Evolutionary conservation across 176 grass and related monocot species (phyloP), one percentile per base, ranked within the genome.

Genomic region (Carex scoparia): DNA sequence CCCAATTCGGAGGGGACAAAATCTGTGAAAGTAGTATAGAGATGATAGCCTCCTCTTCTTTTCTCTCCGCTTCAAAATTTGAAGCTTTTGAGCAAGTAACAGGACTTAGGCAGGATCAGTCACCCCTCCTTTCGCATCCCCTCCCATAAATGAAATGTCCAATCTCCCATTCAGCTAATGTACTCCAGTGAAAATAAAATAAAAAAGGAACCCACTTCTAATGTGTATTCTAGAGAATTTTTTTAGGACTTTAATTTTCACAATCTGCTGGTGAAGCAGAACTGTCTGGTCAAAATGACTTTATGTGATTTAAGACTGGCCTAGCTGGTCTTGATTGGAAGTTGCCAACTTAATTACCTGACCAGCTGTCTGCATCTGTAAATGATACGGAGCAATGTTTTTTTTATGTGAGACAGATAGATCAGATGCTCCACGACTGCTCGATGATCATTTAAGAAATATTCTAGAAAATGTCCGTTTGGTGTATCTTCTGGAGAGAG

Each of bases 401-500:
- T 46, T 46, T 81, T 86, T 46, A 72, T 83, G 85, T 89, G 35
- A 56, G 90, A 91, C 88, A 61, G 87, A 91, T 51, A 88, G 10
- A 4, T 79, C 85, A 81, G 77, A 81, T 70, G 90, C 91, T 48
- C 81, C 90, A 67, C n/a, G n/a, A 63, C 73, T 92, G 53, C 65
- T 98, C 30, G 91, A 98, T 88, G 93, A 82, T 81, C 91, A 90
- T 89, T 83, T 98, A 81, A 95, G 86, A 85, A 95, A 81, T 49
- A 89, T 98, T 89, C 85, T 95, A 65, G 91, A 89, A 76, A 90
- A 93, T 88, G 91, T 98, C 10, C 83, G 93, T 8, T 72, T 98
- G 84, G 66, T 98, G 62, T 98, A 98, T 84, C 96, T 98, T 89
- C 87, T 98, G 67, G 93, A 95, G 42, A 94, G 96, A 61, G 96